Evolutionary conservation across 768 basidiomycete species (phyloP).

Genomic region (Pleurotus tuoliensis): DNA sequence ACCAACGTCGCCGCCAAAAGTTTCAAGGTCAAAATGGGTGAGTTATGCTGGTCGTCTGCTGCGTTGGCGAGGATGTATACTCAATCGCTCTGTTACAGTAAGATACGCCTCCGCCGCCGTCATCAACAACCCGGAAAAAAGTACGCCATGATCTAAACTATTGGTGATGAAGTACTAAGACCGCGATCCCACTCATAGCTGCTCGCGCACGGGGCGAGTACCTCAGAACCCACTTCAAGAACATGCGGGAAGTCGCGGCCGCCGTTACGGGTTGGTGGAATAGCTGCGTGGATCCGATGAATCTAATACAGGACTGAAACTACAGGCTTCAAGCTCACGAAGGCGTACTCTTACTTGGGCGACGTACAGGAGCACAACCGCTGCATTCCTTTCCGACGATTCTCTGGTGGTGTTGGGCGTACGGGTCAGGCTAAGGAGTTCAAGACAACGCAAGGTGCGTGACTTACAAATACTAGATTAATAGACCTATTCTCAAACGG

Average conservation of each 20-base stretch:
- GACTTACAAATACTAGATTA: neutral
- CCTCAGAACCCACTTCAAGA: slow-evolving; percentile 99
- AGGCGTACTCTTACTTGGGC: slow-evolving; percentile 92
- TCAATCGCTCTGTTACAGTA: slow-evolving; percentile 43
- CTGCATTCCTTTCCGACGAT: slow-evolving; percentile 93
- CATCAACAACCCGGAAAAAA: slow-evolving; percentile 93
- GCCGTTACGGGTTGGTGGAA: slow-evolving; percentile 73
- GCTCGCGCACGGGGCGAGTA: slow-evolving; percentile 94
- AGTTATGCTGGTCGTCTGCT: neutral
- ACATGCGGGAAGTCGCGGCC: slow-evolving; percentile 99
- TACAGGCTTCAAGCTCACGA: slow-evolving; percentile 85
- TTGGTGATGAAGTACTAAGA: neutral
- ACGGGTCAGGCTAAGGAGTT: slow-evolving; percentile 95
- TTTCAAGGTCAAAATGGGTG: slow-evolving; percentile 7
- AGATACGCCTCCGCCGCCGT: slow-evolving; percentile 90
- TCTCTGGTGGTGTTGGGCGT: slow-evolving; percentile 92
- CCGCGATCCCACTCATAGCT: slow-evolving; percentile 45
- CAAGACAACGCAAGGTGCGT: slow-evolving; percentile 91
- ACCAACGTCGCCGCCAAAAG: slow-evolving; percentile 5
- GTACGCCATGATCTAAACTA: slow-evolving; percentile 40
- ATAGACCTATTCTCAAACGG: neutral
- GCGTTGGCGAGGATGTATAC: neutral
- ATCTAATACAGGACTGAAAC: neutral
- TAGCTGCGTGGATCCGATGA: neutral
- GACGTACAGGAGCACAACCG: slow-evolving; percentile 97